Conservation (phyloP, 805 yeast species). For the Ogataea polymorpha region DNA sequence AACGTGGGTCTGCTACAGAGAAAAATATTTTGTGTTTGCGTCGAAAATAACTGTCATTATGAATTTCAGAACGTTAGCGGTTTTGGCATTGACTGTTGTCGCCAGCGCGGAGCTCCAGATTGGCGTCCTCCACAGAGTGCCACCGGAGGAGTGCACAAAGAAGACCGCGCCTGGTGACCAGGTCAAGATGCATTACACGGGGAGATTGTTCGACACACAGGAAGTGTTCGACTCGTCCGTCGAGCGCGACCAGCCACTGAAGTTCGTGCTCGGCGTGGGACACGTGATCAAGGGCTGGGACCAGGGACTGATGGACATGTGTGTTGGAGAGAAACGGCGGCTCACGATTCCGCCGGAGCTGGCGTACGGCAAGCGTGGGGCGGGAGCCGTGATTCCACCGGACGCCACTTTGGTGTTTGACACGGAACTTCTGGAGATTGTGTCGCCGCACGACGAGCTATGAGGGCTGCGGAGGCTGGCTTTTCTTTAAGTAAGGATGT, state of each 20-base stretch:
- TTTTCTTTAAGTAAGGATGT: slow-evolving; percentile 14
- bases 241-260: slow-evolving; percentile 61
- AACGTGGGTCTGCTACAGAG: background rate
- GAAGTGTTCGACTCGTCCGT: slow-evolving; percentile 73
- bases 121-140: slow-evolving; percentile 47
- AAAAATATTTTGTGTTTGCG: background rate
- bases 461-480: slow-evolving; percentile 5
- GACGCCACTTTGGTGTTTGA: slow-evolving; percentile 67
- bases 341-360: slow-evolving; percentile 74
- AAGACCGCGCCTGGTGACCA: slow-evolving; percentile 63
- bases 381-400: slow-evolving; percentile 69
- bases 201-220: slow-evolving; percentile 58
- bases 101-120: slow-evolving; percentile 16
- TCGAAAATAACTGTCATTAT: background rate
- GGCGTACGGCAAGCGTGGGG: slow-evolving; percentile 75
- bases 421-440: slow-evolving; percentile 60
- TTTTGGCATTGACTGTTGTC: slow-evolving; percentile 2
- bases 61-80: slow-evolving; percentile 2
- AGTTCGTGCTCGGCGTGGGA: slow-evolving; percentile 72
- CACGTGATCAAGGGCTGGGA: slow-evolving; percentile 92
- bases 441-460: slow-evolving; percentile 24
- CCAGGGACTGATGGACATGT: slow-evolving; percentile 76
- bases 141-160: slow-evolving; percentile 50
- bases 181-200: slow-evolving; percentile 77
- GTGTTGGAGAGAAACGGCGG: slow-evolving; percentile 82